phyloP scores from a whole-genome alignment of 306 rosid species.

The Mimosa pudica region DNA sequence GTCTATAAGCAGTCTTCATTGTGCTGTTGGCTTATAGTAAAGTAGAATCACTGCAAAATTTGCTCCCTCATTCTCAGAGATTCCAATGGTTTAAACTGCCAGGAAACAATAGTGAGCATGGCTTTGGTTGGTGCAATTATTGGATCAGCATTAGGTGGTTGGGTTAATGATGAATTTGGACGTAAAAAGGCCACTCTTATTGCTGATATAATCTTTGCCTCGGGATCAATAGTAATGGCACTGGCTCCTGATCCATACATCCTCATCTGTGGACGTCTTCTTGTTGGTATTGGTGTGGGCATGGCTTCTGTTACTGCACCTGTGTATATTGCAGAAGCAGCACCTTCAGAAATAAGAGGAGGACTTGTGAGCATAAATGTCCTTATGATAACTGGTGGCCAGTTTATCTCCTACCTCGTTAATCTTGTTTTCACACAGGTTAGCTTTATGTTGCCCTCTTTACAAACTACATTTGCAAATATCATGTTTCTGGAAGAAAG shows the following conservation, averaged over 20 bases:
- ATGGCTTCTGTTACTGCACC: conserved; percentile 90
- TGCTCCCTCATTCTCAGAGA: background rate
- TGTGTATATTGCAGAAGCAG: conserved; percentile 85
- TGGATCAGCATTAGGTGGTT: conserved; percentile 88
- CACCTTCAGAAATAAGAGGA: conserved; percentile 92
- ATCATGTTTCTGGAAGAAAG: background rate
- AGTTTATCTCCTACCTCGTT: conserved; percentile 72
- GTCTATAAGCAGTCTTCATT: background rate
- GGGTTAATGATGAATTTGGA: conserved; percentile 78
- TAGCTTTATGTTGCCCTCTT: conserved; percentile 1
- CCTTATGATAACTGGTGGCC: conserved; percentile 88
- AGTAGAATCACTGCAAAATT: background rate
- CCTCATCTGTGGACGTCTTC: conserved; percentile 75
- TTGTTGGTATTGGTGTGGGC: conserved; percentile 78
- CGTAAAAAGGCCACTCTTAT: conserved; percentile 77
- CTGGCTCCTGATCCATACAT: conserved; percentile 67
- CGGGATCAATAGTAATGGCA: conserved; percentile 76
- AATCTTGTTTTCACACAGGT: conserved; percentile 79
- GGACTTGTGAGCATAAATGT: conserved; percentile 75
- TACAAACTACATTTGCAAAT: background rate
- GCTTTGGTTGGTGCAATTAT: conserved; percentile 81
- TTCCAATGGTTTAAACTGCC: conserved; percentile 2
- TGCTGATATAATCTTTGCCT: conserved; percentile 66
- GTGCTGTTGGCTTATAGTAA: background rate
- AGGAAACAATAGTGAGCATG: conserved; percentile 95